Base-by-base conservation (phyloP, 2,329 filamentous ascomycete genomes). In the Aspergillus pseudotamarii region DNA sequence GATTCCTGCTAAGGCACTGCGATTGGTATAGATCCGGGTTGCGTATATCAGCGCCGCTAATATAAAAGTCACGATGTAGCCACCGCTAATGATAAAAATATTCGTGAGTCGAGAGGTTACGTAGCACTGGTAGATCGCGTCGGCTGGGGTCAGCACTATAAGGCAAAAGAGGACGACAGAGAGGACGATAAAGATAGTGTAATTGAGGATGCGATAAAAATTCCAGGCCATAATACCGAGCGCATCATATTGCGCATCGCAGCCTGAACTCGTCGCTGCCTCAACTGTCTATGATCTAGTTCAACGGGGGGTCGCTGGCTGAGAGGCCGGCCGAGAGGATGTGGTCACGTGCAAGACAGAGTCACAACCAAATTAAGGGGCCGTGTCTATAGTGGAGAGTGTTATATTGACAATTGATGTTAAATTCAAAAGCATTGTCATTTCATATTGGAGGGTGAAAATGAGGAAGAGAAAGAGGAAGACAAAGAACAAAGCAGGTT, bases 1-100 rank as follows among this genome's bases (percentile, higher is more conserved):
- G 63, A 99, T 97, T 4, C 88, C 89, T 21, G 89, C 87, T 10
- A 98, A 84, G 10, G 91, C 88, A 53, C 86, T 91, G 66, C 92
- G 88, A 72, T 92, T 96, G 59, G 94, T 92, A 79, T 94, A 97
- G 23, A 97, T 86, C n/a, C 95, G 86, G 59, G 89, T 87, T 60
- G 89, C 86, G 76, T 96, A 97, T 71, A 97, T 87, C 71, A 96
- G 88, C 51, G 87, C 78, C 50, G 92, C 86, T 59, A 93, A 80
- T 53, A 91, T 65, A 53, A 90, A 82, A 16, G 92, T 93, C 55
- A 93, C 81, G 61, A 94, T 79, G 75, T 96, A 96, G 71, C 86
- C 86, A 63, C 91, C 88, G 59, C 87, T 86, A 69, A 97, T 87
- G 73, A 95, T 89, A 80, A 95, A 91, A 72, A 96, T 87, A 77